Base-by-base conservation (phyloP, 176 grass and related monocot species). In the Rhipidocladum racemiflorum region DNA sequence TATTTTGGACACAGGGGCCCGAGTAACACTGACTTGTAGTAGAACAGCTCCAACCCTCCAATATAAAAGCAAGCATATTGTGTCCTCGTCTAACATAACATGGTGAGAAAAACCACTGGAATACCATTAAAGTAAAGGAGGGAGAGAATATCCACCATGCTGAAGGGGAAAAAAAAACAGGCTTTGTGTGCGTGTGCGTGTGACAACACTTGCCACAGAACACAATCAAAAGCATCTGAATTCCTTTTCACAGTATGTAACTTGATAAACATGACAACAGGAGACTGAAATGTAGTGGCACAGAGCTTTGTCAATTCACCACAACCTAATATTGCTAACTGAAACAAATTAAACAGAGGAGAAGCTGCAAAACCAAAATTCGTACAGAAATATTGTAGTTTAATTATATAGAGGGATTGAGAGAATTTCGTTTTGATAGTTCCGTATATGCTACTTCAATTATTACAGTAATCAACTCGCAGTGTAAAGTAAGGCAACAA, bases 1-100 rank as follows among this genome's bases (percentile, higher is more conserved):
- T n/a, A n/a, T n/a, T n/a, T n/a, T n/a, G n/a, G n/a, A n/a, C n/a
- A n/a, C n/a, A n/a, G n/a, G n/a, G n/a, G n/a, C n/a, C n/a, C n/a
- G n/a, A n/a, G n/a, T n/a, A n/a, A n/a, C n/a, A n/a, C n/a, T n/a
- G n/a, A 62, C 20, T n/a, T 72, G 40, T 11, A 42, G 7, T 25
- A 85, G 29, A 61, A 34, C 11, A n/a, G n/a, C 9, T 50, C 7
- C 54, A 56, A 56, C 7, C 17, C 51, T 21, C 51, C 15, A 63
- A 28, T 70, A 78, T 42, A 64, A 61, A 44, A 74, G 48, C 42
- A 55, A 78, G 65, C 23, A 65, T 42, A n/a, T 61, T 72, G 35
- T 38, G 14, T 55, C 29, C 21, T 71, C 20, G 53, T 30, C 9
- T 21, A 63, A 32, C 42, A 62, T 16, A 63, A 61, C 57, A 77